Conservation (phyloP, 106 monocot species). For the Agapanthus africanus region DNA sequence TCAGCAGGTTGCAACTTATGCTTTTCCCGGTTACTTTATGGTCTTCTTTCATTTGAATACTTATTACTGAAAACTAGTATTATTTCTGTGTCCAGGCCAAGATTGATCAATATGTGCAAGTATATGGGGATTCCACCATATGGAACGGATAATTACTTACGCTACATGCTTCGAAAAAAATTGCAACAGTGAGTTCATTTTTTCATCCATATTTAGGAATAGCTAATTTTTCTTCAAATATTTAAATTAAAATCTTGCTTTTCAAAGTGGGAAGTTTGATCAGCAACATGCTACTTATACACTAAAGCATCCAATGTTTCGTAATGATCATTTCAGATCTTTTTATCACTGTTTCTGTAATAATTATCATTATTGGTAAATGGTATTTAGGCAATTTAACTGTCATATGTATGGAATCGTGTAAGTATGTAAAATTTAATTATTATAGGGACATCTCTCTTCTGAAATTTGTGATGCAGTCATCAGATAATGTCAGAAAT, state of each 20-base stretch:
- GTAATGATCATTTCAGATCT: background rate
- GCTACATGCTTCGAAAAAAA: conserved; percentile 84
- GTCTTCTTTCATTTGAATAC: conserved; percentile 1
- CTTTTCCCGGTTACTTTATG: background rate
- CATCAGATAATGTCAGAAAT: background rate
- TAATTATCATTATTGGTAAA: background rate
- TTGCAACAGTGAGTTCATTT: conserved; percentile 48
- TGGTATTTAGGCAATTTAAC: background rate
- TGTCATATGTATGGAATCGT: background rate
- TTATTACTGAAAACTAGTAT: background rate
- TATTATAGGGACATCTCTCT: background rate
- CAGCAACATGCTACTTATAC: background rate
- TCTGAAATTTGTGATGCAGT: background rate
- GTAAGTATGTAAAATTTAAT: background rate
- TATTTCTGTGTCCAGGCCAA: conserved; percentile 55
- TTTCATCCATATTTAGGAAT: background rate
- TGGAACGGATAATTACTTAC: conserved; percentile 86
- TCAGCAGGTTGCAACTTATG: conserved; percentile 63
- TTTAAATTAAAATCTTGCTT: background rate
- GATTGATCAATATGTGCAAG: conserved; percentile 96
- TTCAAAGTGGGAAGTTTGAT: background rate
- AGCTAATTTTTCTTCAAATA: background rate
- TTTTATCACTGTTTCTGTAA: background rate
- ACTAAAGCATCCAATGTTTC: background rate
- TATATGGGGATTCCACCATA: conserved; percentile 92